phyloP scores from a whole-genome alignment of 352 stramenopile genomes.

The Globisporangium uncinulatum region DNA sequence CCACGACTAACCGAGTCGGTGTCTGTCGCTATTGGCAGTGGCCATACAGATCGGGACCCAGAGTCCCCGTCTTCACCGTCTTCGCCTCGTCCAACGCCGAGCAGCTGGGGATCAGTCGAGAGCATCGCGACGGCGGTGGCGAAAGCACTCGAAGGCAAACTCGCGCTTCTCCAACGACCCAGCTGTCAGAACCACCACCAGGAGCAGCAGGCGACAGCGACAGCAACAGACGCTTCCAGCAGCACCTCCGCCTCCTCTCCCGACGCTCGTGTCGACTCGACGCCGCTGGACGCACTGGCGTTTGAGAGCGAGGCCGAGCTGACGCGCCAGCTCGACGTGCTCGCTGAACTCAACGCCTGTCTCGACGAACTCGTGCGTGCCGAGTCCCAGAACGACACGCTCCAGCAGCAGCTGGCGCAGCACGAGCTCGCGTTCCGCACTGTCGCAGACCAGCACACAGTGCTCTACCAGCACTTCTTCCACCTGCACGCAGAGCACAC shows the following conservation, averaged over 20 bases:
- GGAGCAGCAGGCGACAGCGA: background rate
- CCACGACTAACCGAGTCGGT: no score
- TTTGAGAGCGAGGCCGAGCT: constrained; percentile 60
- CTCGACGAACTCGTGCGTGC: constrained; percentile 52
- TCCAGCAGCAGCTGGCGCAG: constrained; percentile 33
- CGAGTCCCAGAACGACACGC: constrained; percentile 42
- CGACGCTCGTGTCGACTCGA: background rate
- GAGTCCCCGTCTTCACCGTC: background rate
- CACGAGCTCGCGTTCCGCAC: constrained; percentile 54
- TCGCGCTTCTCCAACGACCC: constrained; percentile 12
- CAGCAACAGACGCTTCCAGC: background rate
- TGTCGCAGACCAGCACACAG: constrained; percentile 63
- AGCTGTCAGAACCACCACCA: background rate
- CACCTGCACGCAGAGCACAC: constrained; percentile 45
- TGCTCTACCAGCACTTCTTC: constrained; percentile 73
- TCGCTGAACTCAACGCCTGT: constrained; percentile 63
- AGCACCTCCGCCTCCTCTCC: background rate
- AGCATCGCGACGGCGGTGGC: constrained; percentile 34
- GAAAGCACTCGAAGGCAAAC: constrained; percentile 31
- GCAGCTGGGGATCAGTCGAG: constrained; percentile 16
- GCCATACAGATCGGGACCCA: background rate
- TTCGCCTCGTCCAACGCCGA: constrained; percentile 2
- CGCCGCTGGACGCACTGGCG: constrained; percentile 18
- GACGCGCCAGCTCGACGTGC: constrained; percentile 44
- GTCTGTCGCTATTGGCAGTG: background rate